phyloP scores from a whole-genome alignment of 73 alveolate species.

The Paramecium caudatum region DNA sequence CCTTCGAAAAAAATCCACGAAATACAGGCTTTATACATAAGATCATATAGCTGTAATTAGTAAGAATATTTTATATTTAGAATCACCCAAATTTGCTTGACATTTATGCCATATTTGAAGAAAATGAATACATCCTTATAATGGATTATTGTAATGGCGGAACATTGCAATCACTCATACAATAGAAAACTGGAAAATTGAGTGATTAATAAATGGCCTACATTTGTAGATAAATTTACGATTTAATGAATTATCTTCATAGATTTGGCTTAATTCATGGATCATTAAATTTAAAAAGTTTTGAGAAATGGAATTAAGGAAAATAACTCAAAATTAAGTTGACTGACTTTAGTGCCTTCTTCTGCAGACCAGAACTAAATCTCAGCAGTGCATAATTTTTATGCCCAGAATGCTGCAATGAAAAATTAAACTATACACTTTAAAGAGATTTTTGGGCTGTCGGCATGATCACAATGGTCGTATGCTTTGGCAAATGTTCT shows the following conservation, averaged over 20 bases:
- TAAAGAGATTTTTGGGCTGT: conserved; percentile 35
- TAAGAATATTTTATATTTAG: neutral
- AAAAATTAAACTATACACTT: neutral
- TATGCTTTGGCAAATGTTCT: neutral
- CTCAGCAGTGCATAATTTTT: neutral
- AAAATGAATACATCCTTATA: neutral
- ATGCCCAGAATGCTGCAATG: conserved; percentile 36
- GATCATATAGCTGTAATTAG: conserved; percentile 1
- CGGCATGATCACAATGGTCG: neutral
- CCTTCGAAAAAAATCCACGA: neutral
- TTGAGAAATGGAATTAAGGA: conserved; percentile 38
- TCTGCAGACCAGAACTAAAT: conserved; percentile 21
- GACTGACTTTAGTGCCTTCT: neutral
- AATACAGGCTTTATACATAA: neutral
- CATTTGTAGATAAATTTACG: neutral
- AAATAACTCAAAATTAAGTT: neutral
- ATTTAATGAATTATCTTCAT: neutral
- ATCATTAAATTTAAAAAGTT: neutral
- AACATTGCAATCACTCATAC: neutral
- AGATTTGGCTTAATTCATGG: conserved; percentile 7
- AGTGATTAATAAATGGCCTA: neutral
- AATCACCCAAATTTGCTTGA: conserved; percentile 39
- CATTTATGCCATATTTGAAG: neutral
- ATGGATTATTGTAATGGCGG: conserved; percentile 35
- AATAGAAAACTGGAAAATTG: neutral